Evolutionary conservation across 768 basidiomycete genomes (phyloP).

Genomic region (Ephemerocybe angulata): DNA sequence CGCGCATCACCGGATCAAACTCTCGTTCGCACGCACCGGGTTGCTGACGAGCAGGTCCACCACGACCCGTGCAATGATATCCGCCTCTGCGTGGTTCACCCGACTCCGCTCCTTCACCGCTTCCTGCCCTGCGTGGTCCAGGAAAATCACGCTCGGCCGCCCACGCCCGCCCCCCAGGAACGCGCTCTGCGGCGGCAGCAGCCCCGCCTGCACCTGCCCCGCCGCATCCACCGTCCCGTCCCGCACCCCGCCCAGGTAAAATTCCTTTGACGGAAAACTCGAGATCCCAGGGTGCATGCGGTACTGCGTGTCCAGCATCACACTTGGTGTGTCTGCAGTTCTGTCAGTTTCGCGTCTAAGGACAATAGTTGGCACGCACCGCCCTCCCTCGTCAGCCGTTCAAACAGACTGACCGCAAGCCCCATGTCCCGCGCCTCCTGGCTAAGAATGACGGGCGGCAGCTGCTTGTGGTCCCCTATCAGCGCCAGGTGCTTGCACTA

Average conservation of each 20-base stretch:
- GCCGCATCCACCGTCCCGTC: constrained; percentile 69
- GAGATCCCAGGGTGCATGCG: constrained; percentile 94
- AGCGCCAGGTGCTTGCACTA: constrained; percentile 81
- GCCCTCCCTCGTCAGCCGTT: constrained; percentile 80
- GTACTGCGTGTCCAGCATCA: constrained; percentile 94
- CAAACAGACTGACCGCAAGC: constrained; percentile 80
- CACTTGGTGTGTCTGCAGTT: constrained; percentile 68
- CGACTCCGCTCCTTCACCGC: constrained; percentile 64
- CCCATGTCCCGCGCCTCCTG: constrained; percentile 70
- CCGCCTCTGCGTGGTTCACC: constrained; percentile 74
- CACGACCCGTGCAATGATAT: constrained; percentile 73
- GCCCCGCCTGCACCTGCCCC: constrained; percentile 44
- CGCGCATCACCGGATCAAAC: no score
- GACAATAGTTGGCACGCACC: constrained; percentile 42
- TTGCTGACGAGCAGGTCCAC: constrained; percentile 79
- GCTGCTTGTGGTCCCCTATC: constrained; percentile 96
- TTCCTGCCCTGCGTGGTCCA: constrained; percentile 77
- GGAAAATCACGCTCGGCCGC: constrained; percentile 67
- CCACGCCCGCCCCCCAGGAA: not conserved
- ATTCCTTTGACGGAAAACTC: constrained; percentile 78
- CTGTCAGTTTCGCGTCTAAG: not conserved
- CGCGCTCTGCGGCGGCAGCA: constrained; percentile 51
- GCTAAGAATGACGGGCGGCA: constrained; percentile 84
- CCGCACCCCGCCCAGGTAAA: constrained; percentile 66
- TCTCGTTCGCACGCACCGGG: constrained; percentile 64